Evolutionary conservation across 1,139 yeast species (phyloP), one percentile per base, ranked within the genome.

Genomic region (Yamadazyma triangularis): DNA sequence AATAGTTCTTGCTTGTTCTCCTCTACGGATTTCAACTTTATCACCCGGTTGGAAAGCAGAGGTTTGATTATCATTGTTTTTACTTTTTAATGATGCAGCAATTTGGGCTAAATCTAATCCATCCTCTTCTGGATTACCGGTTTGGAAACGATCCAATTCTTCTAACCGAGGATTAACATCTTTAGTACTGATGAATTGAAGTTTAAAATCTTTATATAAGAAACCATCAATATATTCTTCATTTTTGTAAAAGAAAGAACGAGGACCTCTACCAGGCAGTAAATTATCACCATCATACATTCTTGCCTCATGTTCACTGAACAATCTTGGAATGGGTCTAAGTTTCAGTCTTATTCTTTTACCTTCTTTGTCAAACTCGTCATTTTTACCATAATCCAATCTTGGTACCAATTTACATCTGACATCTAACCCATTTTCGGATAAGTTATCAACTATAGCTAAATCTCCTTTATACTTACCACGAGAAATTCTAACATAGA

Each of bases 361-460:
- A 3, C 79, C 84, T 25, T 78, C 72, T 26, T 71, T 75, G 36
- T 74, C 77, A 31, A 68, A 62, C 30, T 76, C 79, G 28, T 70
- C 74, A 34, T 77, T 68, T 50, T 77, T 77, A 40, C 95, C 95
- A 55, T 91, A 91, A 55, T 91, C 97, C 38, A 91, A 64, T 48
- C 98, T 77, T 23, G 98, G 98, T 15, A 91, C 94, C 40, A 93
- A 70, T 51, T 87, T 87, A 49, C 95, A 77, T 50, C 94, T 76
- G 15, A 88, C 97, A 53, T 89, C 97, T 44, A 93, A 71, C 32
- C 96, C 97, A 52, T 87, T 89, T 52, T 91, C 97, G 34, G 95
- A 85, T 42, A 93, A 73, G 51, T 89, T 88, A 48, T 88, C 96
- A 34, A 91, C 95, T 34, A 87, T 76, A 13, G 96, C 98, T 42